phyloP scores from a whole-genome alignment of 2,329 filamentous ascomycete genomes.

The Colletotrichum cuscutae region DNA sequence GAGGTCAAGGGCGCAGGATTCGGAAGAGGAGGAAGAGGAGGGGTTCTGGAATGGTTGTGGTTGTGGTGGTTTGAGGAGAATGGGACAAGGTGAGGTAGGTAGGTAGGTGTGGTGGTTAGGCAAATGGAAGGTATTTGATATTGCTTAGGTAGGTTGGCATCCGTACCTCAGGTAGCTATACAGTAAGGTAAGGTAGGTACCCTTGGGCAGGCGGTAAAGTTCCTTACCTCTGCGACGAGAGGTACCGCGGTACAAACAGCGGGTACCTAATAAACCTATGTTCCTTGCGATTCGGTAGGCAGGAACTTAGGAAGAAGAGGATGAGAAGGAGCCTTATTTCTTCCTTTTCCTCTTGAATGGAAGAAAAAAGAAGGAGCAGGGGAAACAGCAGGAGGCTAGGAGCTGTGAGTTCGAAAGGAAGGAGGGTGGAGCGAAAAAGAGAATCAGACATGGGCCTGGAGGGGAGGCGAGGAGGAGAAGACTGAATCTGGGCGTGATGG shows the following conservation, averaged over 20 bases:
- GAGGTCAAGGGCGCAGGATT: not conserved
- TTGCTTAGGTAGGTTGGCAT: not conserved
- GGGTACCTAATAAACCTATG: not conserved
- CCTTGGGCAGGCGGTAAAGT: not conserved
- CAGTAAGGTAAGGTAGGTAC: not conserved
- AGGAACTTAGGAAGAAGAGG: not conserved
- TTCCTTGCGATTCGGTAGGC: not conserved
- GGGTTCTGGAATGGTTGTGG: not conserved
- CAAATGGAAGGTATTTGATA: conserved; percentile 11
- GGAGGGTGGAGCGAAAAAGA: conserved; percentile 17
- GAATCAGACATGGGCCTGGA: not conserved
- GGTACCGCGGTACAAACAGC: not conserved
- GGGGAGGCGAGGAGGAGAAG: not conserved
- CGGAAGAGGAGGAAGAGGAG: not conserved
- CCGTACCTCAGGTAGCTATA: not conserved
- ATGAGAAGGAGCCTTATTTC: not conserved
- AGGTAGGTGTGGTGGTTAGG: conserved; percentile 2
- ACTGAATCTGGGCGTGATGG: not conserved
- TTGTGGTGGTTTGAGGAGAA: conserved; percentile 2
- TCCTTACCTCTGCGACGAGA: not conserved
- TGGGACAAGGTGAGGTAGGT: not conserved
- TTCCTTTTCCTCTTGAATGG: not conserved
- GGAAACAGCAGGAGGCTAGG: not conserved
- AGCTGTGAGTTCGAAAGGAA: not conserved
- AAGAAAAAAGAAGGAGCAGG: not conserved